Percentiles rank a stretch among this genome's conserved stretches.
These are phyloP conservation scores for Aspergillus egyptiacus DNA, from an alignment of 495 filamentous ascomycete genomes.

Conservation along the genomic window DNA sequence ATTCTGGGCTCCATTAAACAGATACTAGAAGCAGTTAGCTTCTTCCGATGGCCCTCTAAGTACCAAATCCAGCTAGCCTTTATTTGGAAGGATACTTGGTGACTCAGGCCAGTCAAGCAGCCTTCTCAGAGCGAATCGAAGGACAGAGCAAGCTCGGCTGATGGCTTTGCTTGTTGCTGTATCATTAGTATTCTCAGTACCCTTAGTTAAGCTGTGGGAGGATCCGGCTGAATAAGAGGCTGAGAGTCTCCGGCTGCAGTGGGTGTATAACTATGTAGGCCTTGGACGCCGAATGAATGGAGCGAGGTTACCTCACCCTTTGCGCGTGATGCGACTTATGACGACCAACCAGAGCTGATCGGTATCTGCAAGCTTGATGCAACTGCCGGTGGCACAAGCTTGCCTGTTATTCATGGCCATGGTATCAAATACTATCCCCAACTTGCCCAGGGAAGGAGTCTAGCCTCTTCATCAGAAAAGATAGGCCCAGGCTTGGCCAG, in stretches of 20 bases:
- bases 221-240: neutral
- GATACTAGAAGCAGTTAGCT: conserved; percentile 17
- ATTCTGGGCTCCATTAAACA: conserved; percentile 13
- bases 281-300: neutral
- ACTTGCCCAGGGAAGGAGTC: neutral
- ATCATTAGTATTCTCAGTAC: neutral
- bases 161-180: neutral
- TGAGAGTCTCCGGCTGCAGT: neutral
- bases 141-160: neutral
- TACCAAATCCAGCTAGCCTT: conserved; percentile 19
- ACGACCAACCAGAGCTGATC: neutral
- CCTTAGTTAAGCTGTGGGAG: neutral
- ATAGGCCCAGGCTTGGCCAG: neutral
- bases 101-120: too few species aligned
- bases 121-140: too few species aligned
- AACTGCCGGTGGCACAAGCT: neutral
- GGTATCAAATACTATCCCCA: neutral
- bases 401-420: neutral
- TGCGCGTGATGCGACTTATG: neutral
- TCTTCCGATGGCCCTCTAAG: conserved; percentile 8
- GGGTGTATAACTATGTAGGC: too few species aligned
- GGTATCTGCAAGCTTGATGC: neutral
- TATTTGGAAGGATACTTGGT: conserved; percentile 8
- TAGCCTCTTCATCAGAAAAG: neutral
- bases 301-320: conserved; percentile 8